Conservation (phyloP, 108 stramenopile species). For the Seminavis robusta region DNA sequence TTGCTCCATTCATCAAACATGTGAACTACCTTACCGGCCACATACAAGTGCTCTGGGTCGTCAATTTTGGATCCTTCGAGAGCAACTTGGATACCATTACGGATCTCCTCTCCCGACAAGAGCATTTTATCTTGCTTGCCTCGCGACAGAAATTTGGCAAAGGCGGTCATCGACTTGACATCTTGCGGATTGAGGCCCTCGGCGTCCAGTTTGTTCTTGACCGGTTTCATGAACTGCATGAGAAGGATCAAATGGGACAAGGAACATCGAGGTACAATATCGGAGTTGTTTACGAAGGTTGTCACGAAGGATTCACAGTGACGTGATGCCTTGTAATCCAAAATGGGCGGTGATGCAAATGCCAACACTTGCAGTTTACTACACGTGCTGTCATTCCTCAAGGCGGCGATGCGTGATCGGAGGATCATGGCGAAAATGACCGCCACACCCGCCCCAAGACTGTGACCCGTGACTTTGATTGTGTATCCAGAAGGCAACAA, state of each 20-base stretch:
- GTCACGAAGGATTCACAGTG: constrained; percentile 40
- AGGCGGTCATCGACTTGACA: constrained; percentile 7
- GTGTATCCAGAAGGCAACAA: constrained; percentile 44
- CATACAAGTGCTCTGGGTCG: constrained; percentile 36
- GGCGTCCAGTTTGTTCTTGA: constrained; percentile 37
- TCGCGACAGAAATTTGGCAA: constrained; percentile 17
- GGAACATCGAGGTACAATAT: constrained; percentile 46
- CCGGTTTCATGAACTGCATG: constrained; percentile 21
- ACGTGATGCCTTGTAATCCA: constrained; percentile 29
- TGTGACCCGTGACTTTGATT: constrained; percentile 43
- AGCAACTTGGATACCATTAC: too few relatives aligned
- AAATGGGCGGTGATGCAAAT: constrained; percentile 55
- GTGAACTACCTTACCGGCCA: constrained; percentile 27
- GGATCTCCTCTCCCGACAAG: constrained; percentile 29
- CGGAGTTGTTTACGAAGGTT: constrained; percentile 58
- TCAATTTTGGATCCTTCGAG: too few relatives aligned
- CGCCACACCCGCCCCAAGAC: constrained; percentile 50
- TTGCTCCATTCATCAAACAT: constrained; percentile 32
- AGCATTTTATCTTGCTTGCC: constrained; percentile 28
- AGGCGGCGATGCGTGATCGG: constrained; percentile 23
- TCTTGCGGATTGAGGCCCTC: constrained; percentile 16
- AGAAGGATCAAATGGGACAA: constrained; percentile 27
- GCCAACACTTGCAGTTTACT: constrained; percentile 19
- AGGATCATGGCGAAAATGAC: constrained; percentile 37
- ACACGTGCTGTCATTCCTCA: constrained; percentile 5